phyloP scores from a whole-genome alignment of 129 eudicot genomes.

The Helianthus annuus region HanXRQr2.0-SUNRISE NC_035438.2:75618697-75619196 shows the following conservation, averaged over 20 bases:
- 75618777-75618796: constrained; percentile 67
- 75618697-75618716: constrained; percentile 56
- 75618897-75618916: constrained; percentile 34
- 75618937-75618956: constrained; percentile 10
- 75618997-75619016: constrained; percentile 19
- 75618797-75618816: constrained; percentile 39
- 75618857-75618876: constrained; percentile 1
- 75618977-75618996: constrained; percentile 32
- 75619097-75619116: constrained; percentile 49
- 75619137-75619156: constrained; percentile 76
- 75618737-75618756: constrained; percentile 77
- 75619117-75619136: constrained; percentile 48
- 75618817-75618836: constrained; percentile 21
- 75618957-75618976: constrained; percentile 2
- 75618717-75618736: constrained; percentile 77
- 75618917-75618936: constrained; percentile 8
- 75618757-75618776: constrained; percentile 77
- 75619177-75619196: constrained; percentile 76
- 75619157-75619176: constrained; percentile 59
- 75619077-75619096: constrained; percentile 79
- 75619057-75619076: constrained; percentile 56
- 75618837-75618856: constrained; percentile 15
- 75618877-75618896: not conserved
- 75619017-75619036: constrained; percentile 30
- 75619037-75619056: constrained; percentile 39